Base-by-base conservation (phyloP, 2,329 filamentous ascomycete genomes). In the Sclerotinia glacialis region DNA sequence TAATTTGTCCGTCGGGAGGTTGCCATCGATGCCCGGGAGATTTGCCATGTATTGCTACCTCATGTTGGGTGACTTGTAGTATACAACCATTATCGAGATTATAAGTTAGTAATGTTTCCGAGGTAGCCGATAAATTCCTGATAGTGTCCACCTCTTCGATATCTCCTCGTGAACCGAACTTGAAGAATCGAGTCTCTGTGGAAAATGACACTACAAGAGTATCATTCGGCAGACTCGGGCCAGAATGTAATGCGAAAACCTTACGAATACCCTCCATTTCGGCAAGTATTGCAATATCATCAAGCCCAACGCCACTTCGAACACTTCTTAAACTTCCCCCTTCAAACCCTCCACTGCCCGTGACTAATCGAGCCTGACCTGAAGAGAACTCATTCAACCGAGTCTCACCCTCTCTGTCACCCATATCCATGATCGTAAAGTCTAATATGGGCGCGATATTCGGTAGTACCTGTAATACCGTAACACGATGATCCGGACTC, bases 381-480 rank as follows among this genome's bases (percentile, higher is more conserved):
- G 94, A 97, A 0, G 93, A 96, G 74, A 97, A 99, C 69, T 95
- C 91, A 73, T 95, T 96, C 3, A 89, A 90, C 67, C 92, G 88
- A 11, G 83, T 86, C 70, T 95, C 90, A 28, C 89, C 89, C 68
- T 91, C 89, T 66, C 92, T 84, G 72, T 92, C 93, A 0, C 93
- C 94, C 83, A 98, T 90, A 74, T 98, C 95, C 92, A 98, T 97
- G 21, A 99, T 87, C 0, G 91, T 89, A 72, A 99, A 97, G 76
- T 99, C 95, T 49, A 98, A 80, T 52, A 99, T 91, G 0, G 95
- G 95, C 0, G 91, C 93, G 72, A 98, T 92, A 74, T 97, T 99
- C 4, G 86, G 81, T 66, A 96, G 83, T 0, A 86, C 89, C 75
- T 97, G 92, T 12, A 95, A 77, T 5, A 93, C 78, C 58, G 88